A percentile compares a stretch with the other conserved stretches of the same genome.
Evolutionary conservation across 352 stramenopile species (phyloP).

Genomic region (Globisporangium heterothallicum): DNA sequence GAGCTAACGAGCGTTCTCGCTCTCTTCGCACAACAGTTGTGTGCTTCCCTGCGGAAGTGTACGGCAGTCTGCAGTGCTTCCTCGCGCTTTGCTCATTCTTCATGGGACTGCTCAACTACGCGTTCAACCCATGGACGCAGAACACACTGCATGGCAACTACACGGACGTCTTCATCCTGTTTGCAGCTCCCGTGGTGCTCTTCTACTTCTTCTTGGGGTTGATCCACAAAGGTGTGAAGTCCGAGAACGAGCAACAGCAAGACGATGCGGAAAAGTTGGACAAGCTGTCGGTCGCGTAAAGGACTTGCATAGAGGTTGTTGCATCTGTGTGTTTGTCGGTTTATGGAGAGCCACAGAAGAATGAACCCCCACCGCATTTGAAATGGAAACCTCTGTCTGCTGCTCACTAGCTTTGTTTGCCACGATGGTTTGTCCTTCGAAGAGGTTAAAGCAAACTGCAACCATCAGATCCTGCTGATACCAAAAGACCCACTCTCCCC

Average conservation of each 20-base stretch:
- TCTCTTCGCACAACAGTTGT: slow-evolving; percentile 12
- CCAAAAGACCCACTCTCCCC: no score
- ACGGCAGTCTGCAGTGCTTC: slow-evolving; percentile 23
- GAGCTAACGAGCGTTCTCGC: slow-evolving; percentile 2
- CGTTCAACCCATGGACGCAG: slow-evolving; percentile 22
- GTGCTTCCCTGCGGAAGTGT: slow-evolving; percentile 20
- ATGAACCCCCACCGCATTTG: no score
- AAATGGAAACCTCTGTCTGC: no score
- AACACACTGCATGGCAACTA: slow-evolving; percentile 20
- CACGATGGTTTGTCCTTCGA: no score
- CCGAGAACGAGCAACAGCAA: neutral
- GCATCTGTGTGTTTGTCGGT: no score
- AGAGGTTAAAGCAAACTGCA: neutral
- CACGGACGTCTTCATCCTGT: slow-evolving; percentile 18
- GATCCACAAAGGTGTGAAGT: slow-evolving; percentile 1
- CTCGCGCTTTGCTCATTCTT: slow-evolving; percentile 19
- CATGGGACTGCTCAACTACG: slow-evolving; percentile 21
- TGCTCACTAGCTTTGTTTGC: no score
- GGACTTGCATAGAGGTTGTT: no score
- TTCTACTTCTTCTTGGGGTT: slow-evolving; percentile 21
- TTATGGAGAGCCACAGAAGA: no score
- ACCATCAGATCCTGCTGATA: no score
- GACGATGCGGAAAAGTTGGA: neutral
- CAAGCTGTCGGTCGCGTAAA: neutral
- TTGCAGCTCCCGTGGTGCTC: slow-evolving; percentile 16